Evolutionary conservation across 2,329 filamentous ascomycete genomes (phyloP).

Genomic region (Claviceps pusilla): DNA sequence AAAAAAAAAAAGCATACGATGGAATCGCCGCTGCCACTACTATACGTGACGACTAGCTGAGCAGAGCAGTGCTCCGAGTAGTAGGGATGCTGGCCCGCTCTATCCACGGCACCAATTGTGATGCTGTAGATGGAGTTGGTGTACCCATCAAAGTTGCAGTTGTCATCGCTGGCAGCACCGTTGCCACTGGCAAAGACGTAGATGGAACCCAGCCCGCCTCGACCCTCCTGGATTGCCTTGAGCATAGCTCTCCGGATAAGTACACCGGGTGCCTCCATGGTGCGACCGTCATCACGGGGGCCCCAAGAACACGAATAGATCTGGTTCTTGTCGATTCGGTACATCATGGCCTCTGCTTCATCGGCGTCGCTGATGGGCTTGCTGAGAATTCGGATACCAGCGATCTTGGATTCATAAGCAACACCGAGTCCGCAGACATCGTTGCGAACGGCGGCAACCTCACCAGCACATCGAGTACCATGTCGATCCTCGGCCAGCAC

Average conservation of each 20-base stretch:
- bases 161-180: constrained; percentile 72
- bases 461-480: constrained; percentile 86
- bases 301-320: constrained; percentile 99
- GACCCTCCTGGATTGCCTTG: constrained; percentile 78
- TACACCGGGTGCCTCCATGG: constrained; percentile 86
- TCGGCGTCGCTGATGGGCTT: constrained; percentile 84
- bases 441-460: constrained; percentile 84
- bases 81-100: constrained; percentile 75
- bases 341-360: constrained; percentile 85
- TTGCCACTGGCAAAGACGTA: constrained; percentile 95
- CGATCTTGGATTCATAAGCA: constrained; percentile 79
- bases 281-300: constrained; percentile 78
- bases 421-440: constrained; percentile 91
- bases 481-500: constrained; percentile 74
- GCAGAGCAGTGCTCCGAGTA: constrained; percentile 96
- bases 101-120: constrained; percentile 83
- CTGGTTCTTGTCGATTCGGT: constrained; percentile 76
- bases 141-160: constrained; percentile 99
- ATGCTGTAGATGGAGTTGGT: constrained; percentile 99
- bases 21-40: constrained; percentile 71
- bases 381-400: constrained; percentile 83
- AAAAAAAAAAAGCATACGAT: constrained; percentile 42
- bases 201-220: constrained; percentile 69
- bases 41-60: constrained; percentile 90
- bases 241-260: constrained; percentile 84